Percentiles rank a stretch among this genome's conserved stretches.
phyloP scores from a whole-genome alignment of 805 yeast genomes.

The Pichia cephalocereana region DNA sequence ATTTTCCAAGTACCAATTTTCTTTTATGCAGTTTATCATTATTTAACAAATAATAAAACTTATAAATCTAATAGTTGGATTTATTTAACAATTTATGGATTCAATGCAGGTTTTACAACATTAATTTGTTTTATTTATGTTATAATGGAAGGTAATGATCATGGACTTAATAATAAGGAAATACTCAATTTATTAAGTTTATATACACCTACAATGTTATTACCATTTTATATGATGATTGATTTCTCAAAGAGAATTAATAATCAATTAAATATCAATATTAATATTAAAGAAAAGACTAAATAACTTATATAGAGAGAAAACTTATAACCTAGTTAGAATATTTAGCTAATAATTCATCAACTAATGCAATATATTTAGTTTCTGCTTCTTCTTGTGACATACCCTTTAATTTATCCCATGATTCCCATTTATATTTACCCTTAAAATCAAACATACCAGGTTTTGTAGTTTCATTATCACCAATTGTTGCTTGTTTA shows the following conservation, averaged over 20 bases:
- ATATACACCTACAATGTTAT: slow-evolving; percentile 62
- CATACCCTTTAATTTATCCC: slow-evolving; percentile 82
- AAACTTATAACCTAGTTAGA: background rate
- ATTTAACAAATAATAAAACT: slow-evolving; percentile 11
- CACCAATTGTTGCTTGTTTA: slow-evolving; percentile 97
- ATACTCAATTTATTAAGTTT: slow-evolving; percentile 36
- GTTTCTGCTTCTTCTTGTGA: slow-evolving; percentile 86
- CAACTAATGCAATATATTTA: slow-evolving; percentile 63
- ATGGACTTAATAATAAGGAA: slow-evolving; percentile 32
- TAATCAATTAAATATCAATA: background rate
- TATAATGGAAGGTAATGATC: slow-evolving; percentile 21
- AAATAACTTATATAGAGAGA: background rate
- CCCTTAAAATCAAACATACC: slow-evolving; percentile 90
- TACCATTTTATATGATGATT: slow-evolving; percentile 49
- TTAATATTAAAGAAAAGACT: background rate
- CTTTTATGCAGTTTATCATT: slow-evolving; percentile 32
- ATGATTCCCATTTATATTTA: slow-evolving; percentile 96
- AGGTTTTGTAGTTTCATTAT: slow-evolving; percentile 80
- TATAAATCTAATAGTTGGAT: slow-evolving; percentile 15
- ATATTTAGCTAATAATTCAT: slow-evolving; percentile 49
- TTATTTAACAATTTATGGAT: slow-evolving; percentile 54
- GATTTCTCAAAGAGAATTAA: slow-evolving; percentile 26
- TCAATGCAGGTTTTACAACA: slow-evolving; percentile 78
- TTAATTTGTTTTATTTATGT: slow-evolving; percentile 58
- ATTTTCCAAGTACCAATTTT: slow-evolving; percentile 77